Base-by-base conservation (phyloP, 768 basidiomycete genomes). In the Rhizopogon vesiculosus region DNA sequence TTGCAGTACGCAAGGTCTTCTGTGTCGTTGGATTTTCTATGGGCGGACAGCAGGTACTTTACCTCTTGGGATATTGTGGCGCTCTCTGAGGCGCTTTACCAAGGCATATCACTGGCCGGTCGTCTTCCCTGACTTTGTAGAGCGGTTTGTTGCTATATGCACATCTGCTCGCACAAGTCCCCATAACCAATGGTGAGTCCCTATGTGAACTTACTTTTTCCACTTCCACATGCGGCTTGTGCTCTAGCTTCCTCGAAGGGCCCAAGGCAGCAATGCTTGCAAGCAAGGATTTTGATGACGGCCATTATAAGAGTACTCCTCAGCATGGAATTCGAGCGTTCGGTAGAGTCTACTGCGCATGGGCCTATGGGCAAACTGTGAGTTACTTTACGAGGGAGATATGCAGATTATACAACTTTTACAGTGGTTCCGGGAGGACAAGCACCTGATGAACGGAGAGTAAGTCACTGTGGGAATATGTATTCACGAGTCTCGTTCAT, bases 321-420 rank as follows among this genome's bases (percentile, higher is more conserved):
- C 72, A 80, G 51, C 70, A 72, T 42, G 82, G 81, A 5, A 69
- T 84, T 39, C 76, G 82, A 1, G 83, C 82, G 6, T 83, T 83
- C 49, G 81, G 74, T 3, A 72, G 83, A n/a, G 81, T 73, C 15
- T 84, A 83, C 59, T 78, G 78, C 45, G 79, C 79, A 25, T 84
- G 83, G 81, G 81, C 82, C 5, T 83, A 82, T 54, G 78, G 82
- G 1, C 80, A 84, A 64, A 74, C 82, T 39, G 81, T 81, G 39
- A 41, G 76, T 68, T 16, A 25, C 9, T 7, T 49, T 33, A 25
- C 19, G 48, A 22, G 16, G 25, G 19, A 53, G 25, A 53, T 13
- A 29, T 53, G 7, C 16, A 1, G 19, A 49, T 49, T 25, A 28
- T 35, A 29, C 22, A 43, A 33, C 18, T 41, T 10, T 54, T 7